Conservation (phyloP, 257 asterid genomes). For the Plantago ovata region DNA sequence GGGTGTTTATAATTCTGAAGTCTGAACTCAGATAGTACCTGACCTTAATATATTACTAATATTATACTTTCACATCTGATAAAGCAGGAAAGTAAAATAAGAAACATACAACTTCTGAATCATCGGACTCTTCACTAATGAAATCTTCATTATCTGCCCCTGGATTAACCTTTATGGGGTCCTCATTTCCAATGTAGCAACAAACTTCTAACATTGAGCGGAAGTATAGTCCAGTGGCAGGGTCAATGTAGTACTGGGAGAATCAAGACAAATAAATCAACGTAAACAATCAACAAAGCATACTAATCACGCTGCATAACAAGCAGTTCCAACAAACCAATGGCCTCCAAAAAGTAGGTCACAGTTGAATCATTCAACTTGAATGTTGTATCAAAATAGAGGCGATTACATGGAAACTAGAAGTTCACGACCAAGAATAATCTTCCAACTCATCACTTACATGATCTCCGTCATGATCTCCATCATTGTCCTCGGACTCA, state of each 20-base stretch:
- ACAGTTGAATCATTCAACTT: too few species aligned
- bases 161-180: conserved; percentile 24
- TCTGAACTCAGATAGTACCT: background rate
- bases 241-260: conserved; percentile 59
- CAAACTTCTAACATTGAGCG: conserved; percentile 62
- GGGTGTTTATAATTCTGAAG: too few species aligned
- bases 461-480: too few species aligned
- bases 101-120: conserved; percentile 28
- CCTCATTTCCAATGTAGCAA: conserved; percentile 45
- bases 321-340: conserved; percentile 24
- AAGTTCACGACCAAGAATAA: too few species aligned
- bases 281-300: conserved; percentile 14
- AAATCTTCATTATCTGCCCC: conserved; percentile 25
- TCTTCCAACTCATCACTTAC: background rate
- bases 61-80: too few species aligned
- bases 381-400: conserved; percentile 10
- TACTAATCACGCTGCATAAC: conserved; percentile 20
- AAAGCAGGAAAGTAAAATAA: background rate
- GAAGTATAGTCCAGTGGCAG: conserved; percentile 50
- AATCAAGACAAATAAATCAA: conserved; percentile 20
- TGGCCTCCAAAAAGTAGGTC: conserved; percentile 18
- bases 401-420: background rate
- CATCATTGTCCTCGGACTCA: background rate
- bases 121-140: conserved; percentile 18
- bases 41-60: too few species aligned